These are phyloP conservation scores for Cnidoscolus chayamansa DNA, from an alignment of 441 rosid species.

Conservation along the genomic window DNA sequence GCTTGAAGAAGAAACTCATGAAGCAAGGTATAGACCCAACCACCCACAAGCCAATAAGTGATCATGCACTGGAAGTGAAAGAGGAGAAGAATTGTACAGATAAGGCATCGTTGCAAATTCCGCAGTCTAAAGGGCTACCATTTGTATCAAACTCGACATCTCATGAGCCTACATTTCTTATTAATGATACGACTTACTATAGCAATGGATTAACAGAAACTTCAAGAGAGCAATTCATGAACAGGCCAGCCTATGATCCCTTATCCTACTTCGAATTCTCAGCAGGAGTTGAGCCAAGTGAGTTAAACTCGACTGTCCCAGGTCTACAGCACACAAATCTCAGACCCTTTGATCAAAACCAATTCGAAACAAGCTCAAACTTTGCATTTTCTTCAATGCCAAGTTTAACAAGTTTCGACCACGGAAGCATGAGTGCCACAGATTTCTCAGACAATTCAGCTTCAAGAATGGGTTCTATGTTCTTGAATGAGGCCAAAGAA, in stretches of 20 bases:
- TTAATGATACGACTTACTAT: conserved; percentile 15
- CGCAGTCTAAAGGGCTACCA: conserved; percentile 26
- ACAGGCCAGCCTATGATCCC: conserved; percentile 37
- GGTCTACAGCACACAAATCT: conserved; percentile 20
- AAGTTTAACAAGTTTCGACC: conserved; percentile 40
- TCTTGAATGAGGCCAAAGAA: conserved; percentile 40
- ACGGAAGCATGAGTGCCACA: conserved; percentile 33
- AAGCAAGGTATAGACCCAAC: conserved; percentile 67
- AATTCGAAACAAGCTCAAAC: conserved; percentile 29
- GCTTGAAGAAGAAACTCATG: conserved; percentile 66
- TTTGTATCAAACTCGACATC: conserved; percentile 23
- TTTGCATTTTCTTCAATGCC: conserved; percentile 45
- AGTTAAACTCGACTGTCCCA: neutral
- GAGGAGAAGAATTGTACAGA: conserved; percentile 28
- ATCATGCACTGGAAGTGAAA: conserved; percentile 11
- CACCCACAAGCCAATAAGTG: conserved; percentile 45
- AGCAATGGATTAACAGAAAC: conserved; percentile 26
- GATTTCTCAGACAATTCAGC: conserved; percentile 48
- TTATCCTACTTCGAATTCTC: conserved; percentile 36
- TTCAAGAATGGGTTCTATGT: conserved; percentile 35
- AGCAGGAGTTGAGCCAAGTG: neutral
- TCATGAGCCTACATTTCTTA: conserved; percentile 45
- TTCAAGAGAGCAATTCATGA: conserved; percentile 31
- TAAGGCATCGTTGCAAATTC: conserved; percentile 17
- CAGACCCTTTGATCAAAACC: conserved; percentile 25